phyloP scores from a whole-genome alignment of 129 eudicot species.

The Kitagawia praeruptora region DNA sequence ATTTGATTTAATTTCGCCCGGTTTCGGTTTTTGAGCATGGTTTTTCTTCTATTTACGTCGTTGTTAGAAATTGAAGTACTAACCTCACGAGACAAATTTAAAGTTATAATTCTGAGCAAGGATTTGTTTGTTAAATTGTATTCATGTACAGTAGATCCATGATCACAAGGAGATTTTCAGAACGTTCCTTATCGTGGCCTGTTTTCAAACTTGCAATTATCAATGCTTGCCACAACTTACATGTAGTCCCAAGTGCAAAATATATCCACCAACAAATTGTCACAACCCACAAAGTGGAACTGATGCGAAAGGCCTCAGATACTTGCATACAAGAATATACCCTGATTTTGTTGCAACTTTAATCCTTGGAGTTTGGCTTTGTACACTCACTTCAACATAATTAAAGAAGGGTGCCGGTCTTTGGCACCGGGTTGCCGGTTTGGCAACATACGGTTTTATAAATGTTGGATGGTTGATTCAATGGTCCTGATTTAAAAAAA shows the following conservation, averaged over 20 bases:
- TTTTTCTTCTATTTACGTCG: too few relatives aligned
- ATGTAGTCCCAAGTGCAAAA: neutral
- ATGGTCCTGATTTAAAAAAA: too few relatives aligned
- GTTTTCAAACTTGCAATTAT: neutral
- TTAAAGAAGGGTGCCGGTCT: too few relatives aligned
- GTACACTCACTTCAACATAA: neutral
- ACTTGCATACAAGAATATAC: neutral
- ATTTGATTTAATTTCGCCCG: too few relatives aligned
- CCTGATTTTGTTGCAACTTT: neutral
- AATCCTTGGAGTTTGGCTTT: slow-evolving; percentile 5
- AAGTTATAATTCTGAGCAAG: neutral
- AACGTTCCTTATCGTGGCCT: neutral
- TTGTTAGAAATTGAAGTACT: too few relatives aligned
- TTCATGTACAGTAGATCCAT: neutral
- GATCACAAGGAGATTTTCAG: neutral
- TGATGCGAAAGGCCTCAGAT: neutral
- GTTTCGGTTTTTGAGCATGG: too few relatives aligned
- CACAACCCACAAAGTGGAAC: neutral
- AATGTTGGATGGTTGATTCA: too few relatives aligned
- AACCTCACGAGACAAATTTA: too few relatives aligned
- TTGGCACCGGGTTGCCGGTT: too few relatives aligned
- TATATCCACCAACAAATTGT: neutral
- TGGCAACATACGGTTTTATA: too few relatives aligned
- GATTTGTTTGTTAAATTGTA: neutral
- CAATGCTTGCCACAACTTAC: neutral